These are phyloP conservation scores for Quercus tomentella DNA, from an alignment of 331 rosid genomes.

Conservation along the genomic window DNA sequence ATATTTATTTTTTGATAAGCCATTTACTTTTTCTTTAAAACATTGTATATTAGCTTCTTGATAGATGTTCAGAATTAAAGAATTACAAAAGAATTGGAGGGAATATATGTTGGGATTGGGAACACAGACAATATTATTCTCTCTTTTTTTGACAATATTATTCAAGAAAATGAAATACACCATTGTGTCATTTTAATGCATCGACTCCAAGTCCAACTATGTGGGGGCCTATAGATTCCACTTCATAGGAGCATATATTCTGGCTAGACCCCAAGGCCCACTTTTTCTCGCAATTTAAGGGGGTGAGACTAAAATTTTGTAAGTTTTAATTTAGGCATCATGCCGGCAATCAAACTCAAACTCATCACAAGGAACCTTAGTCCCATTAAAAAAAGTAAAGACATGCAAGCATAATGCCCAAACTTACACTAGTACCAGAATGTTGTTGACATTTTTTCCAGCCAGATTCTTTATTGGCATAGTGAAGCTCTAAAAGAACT, in stretches of 20 bases:
- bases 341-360: conserved; percentile 7
- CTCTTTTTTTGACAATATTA: conserved; percentile 8
- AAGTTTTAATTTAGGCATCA: background rate
- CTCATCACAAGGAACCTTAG: conserved; percentile 11
- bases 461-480: background rate
- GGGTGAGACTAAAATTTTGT: conserved; percentile 10
- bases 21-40: too few relatives aligned
- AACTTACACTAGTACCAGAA: conserved; percentile 8
- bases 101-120: conserved; percentile 13
- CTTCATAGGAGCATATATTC: conserved; percentile 46
- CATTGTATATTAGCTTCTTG: too few relatives aligned
- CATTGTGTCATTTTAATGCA: conserved; percentile 14
- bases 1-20: too few relatives aligned
- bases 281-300: conserved; percentile 16
- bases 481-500: background rate
- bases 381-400: background rate
- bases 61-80: background rate
- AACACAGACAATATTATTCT: conserved; percentile 5
- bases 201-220: background rate
- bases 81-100: background rate
- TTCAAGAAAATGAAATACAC: conserved; percentile 9
- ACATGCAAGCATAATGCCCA: background rate
- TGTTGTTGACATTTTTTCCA: too few relatives aligned
- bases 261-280: conserved; percentile 13
- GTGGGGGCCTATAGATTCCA: conserved; percentile 21